A percentile compares a stretch with the other conserved stretches of the same genome.
Evolutionary conservation across 2,329 filamentous ascomycete species (phyloP).

Genomic region (Beauveria sp.): DNA sequence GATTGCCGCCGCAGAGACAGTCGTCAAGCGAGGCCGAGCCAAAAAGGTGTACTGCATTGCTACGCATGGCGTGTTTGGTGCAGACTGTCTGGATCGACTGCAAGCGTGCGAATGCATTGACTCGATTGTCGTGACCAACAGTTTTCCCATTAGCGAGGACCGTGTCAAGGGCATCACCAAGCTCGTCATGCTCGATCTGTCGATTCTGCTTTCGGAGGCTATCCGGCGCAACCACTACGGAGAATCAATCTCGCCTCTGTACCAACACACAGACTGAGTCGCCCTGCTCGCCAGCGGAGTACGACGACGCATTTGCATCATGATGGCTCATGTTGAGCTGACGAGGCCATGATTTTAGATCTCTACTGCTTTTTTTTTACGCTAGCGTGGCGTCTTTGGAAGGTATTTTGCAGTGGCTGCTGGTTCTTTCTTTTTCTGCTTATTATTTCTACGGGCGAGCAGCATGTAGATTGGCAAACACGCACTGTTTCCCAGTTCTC

Average conservation of each 20-base stretch:
- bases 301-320: constrained; percentile 9
- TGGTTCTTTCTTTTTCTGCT: not conserved
- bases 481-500: constrained; percentile 8
- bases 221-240: constrained; percentile 96
- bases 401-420: constrained; percentile 9
- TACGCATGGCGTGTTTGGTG: constrained; percentile 90
- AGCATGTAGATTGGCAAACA: constrained; percentile 13
- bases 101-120: constrained; percentile 91
- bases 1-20: constrained; percentile 95
- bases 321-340: constrained; percentile 13
- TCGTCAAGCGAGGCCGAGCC: constrained; percentile 84
- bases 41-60: constrained; percentile 97
- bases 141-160: constrained; percentile 80
- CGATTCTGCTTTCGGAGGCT: constrained; percentile 79
- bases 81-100: constrained; percentile 81
- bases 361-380: constrained; percentile 13
- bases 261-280: constrained; percentile 57
- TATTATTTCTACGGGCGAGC: not conserved
- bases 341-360: constrained; percentile 6
- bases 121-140: constrained; percentile 91
- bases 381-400: constrained; percentile 30
- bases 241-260: constrained; percentile 66
- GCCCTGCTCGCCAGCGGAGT: not conserved
- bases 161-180: constrained; percentile 67
- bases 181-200: constrained; percentile 82